Evolutionary conservation across 805 yeast species (phyloP), one percentile per base, ranked within the genome.

Genomic region (Candida sonorensis): DNA sequence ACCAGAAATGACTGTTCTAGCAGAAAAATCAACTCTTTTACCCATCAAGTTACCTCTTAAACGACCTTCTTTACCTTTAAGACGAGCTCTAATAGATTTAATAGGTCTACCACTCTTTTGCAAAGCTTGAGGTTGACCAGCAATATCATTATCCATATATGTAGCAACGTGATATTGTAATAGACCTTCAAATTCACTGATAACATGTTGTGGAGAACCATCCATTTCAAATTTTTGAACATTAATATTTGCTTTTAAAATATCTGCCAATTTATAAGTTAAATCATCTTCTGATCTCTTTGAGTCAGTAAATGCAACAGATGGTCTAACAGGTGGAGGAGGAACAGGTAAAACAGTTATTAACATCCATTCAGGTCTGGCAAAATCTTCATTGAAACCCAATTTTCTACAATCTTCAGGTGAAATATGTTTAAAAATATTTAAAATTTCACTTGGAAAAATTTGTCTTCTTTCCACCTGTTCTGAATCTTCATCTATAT

Each of bases 221-320:
- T 94, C 97, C 75, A 87, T 87, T 59, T 92, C 97, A 43, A 94
- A 73, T 38, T 94, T 80, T 59, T 90, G 96, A n/a, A 94, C 96
- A 57, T 88, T 90, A 33, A 88, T 88, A 54, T 90, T 92, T 4
- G 98, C 97, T 60, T 92, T 92, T 51, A 92, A 65, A 31, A 92
- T 88, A 70, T 92, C 99, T 7, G 97, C 97, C 44, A 92, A 69
- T 62, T 92, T 92, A 59, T 88, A 92, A 2, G 99, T 92, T 62
- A 92, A 80, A 70, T 92, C 99, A 75, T 92, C 99, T 61, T 92
- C 98, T 48, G 97, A 97, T 65, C 98, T 79, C 40, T 95, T 96
- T 9, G 97, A 85, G 56, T 92, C 98, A 46, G 92, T 92, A 51
- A 92, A 88, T 2, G 98, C 96, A 64, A 92, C 92, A 16, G 95